These are phyloP conservation scores for Lanmaoa rubissima DNA, from an alignment of 768 basidiomycete genomes.

Conservation along the genomic window DNA sequence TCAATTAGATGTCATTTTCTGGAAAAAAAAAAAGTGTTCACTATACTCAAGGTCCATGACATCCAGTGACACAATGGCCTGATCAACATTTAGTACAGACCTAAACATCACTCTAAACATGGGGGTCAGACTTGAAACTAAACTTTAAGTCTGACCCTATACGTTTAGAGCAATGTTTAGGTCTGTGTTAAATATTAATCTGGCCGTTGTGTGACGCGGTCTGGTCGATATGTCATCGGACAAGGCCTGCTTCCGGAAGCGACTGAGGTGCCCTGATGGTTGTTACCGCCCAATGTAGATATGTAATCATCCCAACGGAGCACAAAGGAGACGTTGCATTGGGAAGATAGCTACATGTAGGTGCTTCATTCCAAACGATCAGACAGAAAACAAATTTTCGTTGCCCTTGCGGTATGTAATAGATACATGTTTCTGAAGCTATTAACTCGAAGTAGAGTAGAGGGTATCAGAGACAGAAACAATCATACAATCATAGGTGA, in stretches of 20 bases:
- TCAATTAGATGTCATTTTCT: conserved; percentile 1
- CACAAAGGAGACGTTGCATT: not conserved
- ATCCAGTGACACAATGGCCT: no score
- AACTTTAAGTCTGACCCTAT: no score
- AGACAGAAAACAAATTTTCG: conserved; percentile 4
- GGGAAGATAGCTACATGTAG: not conserved
- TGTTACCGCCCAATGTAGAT: not conserved
- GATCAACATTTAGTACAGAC: no score
- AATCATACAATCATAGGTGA: conserved; percentile 24
- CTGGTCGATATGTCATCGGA: conserved; percentile 8
- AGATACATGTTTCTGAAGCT: conserved; percentile 30
- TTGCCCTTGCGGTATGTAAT: conserved; percentile 13
- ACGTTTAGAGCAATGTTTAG: no score
- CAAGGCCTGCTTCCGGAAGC: not conserved
- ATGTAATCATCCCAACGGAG: conserved; percentile 1
- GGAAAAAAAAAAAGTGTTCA: not conserved
- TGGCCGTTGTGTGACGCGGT: not conserved
- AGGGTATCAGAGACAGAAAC: conserved; percentile 26
- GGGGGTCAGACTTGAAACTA: no score
- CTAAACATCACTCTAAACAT: no score
- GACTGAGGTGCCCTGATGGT: not conserved
- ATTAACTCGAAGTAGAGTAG: conserved; percentile 32
- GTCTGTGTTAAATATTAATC: no score
- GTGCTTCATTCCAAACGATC: not conserved
- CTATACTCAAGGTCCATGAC: conserved; percentile 1